Base-by-base conservation (phyloP, 352 stramenopile species). In the Peronospora destructor region DNA sequence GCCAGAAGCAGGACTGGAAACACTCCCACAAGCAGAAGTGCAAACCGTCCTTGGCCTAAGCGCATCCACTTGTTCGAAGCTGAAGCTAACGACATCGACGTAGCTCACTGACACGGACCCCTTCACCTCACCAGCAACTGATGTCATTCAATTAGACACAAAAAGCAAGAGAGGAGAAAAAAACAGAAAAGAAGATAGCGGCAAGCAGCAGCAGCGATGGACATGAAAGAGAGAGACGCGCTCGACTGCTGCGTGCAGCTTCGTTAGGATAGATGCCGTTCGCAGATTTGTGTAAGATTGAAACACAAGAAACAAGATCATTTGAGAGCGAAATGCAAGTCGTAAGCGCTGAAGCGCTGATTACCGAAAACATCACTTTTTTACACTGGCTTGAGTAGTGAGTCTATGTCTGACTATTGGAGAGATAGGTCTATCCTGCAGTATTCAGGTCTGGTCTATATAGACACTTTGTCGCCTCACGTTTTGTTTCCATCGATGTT, bases 1-100 rank as follows among this genome's bases (percentile, higher is more conserved):
- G 84, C 75, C 84, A 94, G 63, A 91, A 89, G 65, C 79, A 92
- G 58, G 80, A 91, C 72, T 94, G 84, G 84, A 91, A 91, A 71
- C 61, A 56, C 17, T 60, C 71, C 46, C 83, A 91, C 81, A 94
- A 93, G 77, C 76, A 75, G 51, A 80, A 79, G 28, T 93, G 83
- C 73, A 93, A 91, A 72, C 65, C 71, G 12, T 69, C 71, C 49
- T 14, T 37, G 41, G 66, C 58, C 37, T 75, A 72, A 64, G 19
- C 13, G 28, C 26, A 13, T 51, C 37, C 14, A 41, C 26, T 32
- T 53, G 39, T 58, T 46, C 37, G 12, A 55, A 55, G 56, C 45
- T 68, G 32, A 43, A 55, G 54, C 38, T 66, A 47, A 50, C 40
- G 23, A 56, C 36, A 40, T 36, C 28, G 50, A 25, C 37, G 14